Base-by-base conservation (phyloP, 148 eudicot species). In the Euryodendron excelsum region DNA sequence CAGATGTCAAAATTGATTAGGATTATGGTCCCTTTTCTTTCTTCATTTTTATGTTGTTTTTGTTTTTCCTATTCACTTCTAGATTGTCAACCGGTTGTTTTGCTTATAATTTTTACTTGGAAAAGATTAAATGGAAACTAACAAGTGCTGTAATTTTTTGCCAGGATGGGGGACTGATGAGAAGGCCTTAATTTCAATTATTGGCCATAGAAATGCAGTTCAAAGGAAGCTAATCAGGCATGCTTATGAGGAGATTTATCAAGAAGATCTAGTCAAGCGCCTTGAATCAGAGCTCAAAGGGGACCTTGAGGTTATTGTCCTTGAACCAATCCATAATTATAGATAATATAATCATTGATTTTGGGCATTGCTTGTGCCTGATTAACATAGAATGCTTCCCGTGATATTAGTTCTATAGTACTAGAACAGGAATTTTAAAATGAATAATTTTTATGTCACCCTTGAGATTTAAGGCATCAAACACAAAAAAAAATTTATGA, bases 81-180 rank as follows among this genome's bases (percentile, higher is more conserved):
- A n/a, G n/a, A n/a, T n/a, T n/a, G n/a, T n/a, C n/a, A n/a, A n/a
- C n/a, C n/a, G n/a, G n/a, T n/a, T n/a, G n/a, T n/a, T n/a, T n/a
- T n/a, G n/a, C n/a, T n/a, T n/a, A n/a, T n/a, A n/a, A n/a, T n/a
- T n/a, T n/a, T n/a, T n/a, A n/a, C n/a, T n/a, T n/a, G n/a, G n/a
- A n/a, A n/a, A n/a, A n/a, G n/a, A n/a, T 31, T 11, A 47, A 36
- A 21, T 8, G 15, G 12, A 37, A 66, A n/a, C 17, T 66, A n/a
- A 37, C n/a, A n/a, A n/a, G n/a, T n/a, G n/a, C n/a, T n/a, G n/a
- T n/a, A n/a, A n/a, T n/a, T 11, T 72, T 52, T 56, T 27, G 10
- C 1, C 80, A 93, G 98, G 92, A 52, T 91, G 85, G 89, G 93
- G 96, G 73, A 90, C 96, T 11, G 81, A 93, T 76, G 98, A 93